These are phyloP conservation scores for Aspergillus coremiiformis DNA, from an alignment of 495 filamentous ascomycete genomes.

Conservation along the genomic window DNA sequence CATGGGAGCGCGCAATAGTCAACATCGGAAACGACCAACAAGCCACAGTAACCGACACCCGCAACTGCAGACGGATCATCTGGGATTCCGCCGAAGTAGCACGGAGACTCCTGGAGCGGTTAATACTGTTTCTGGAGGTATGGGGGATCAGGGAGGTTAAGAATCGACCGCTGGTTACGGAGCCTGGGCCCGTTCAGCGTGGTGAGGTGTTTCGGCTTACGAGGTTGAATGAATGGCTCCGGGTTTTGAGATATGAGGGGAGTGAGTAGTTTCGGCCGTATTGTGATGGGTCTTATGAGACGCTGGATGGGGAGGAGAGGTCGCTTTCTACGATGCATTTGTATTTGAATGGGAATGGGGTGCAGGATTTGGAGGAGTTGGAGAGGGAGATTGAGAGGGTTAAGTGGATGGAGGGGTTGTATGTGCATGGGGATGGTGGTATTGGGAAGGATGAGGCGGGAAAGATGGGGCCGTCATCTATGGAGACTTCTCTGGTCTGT, in stretches of 20 bases:
- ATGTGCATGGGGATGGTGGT: not conserved
- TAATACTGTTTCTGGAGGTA: constrained; percentile 41
- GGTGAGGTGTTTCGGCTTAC: constrained; percentile 47
- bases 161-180: constrained; percentile 37
- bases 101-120: constrained; percentile 52
- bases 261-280: constrained; percentile 78
- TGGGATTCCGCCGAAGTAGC: constrained; percentile 58
- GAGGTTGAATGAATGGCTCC: constrained; percentile 65
- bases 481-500: too few relatives aligned
- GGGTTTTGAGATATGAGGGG: constrained; percentile 69
- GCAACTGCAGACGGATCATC: constrained; percentile 73
- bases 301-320: constrained; percentile 47
- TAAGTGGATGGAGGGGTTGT: constrained; percentile 3
- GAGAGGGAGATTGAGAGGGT: constrained; percentile 15
- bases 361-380: constrained; percentile 34
- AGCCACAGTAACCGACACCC: constrained; percentile 43
- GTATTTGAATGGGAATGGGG: constrained; percentile 62
- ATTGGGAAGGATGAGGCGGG: too few relatives aligned
- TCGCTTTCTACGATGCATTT: constrained; percentile 76
- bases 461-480: too few relatives aligned
- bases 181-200: constrained; percentile 25
- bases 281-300: constrained; percentile 61
- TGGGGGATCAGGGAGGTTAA: constrained; percentile 28
- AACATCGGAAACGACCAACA: constrained; percentile 60
- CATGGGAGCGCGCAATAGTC: constrained; percentile 41